Evolutionary conservation across 1,139 yeast species (phyloP).

Genomic region (Hyphopichia khmerensis): DNA sequence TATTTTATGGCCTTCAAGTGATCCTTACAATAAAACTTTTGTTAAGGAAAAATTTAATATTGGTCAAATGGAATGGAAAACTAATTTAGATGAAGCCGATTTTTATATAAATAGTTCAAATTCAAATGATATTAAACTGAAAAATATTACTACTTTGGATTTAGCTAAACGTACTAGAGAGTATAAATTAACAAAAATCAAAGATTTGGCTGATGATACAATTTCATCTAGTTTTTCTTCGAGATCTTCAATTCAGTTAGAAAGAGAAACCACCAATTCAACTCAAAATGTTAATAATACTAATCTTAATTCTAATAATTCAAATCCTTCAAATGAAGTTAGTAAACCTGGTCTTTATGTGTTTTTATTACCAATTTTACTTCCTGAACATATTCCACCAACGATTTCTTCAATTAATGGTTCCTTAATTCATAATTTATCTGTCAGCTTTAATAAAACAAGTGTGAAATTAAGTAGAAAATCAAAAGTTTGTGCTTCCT

Average conservation of each 20-base stretch:
- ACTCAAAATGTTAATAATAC: slow-evolving; percentile 1
- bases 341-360: slow-evolving; percentile 78
- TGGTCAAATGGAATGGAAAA: slow-evolving; percentile 49
- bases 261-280: neutral
- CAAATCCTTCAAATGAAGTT: neutral
- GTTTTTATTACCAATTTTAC: slow-evolving; percentile 67
- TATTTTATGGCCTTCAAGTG: slow-evolving; percentile 57
- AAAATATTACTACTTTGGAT: slow-evolving; percentile 30
- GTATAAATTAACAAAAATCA: slow-evolving; percentile 26
- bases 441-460: slow-evolving; percentile 28
- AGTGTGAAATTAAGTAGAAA: slow-evolving; percentile 39
- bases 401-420: slow-evolving; percentile 60
- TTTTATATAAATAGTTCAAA: slow-evolving; percentile 42
- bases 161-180: slow-evolving; percentile 38
- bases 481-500: slow-evolving; percentile 26
- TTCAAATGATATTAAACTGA: slow-evolving; percentile 31
- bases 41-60: slow-evolving; percentile 48
- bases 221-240: neutral
- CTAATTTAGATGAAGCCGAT: slow-evolving; percentile 44
- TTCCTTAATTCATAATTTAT: slow-evolving; percentile 35
- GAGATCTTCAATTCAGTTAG: neutral
- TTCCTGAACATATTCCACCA: slow-evolving; percentile 74
- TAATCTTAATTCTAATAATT: no score
- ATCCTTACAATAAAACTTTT: slow-evolving; percentile 44
- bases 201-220: slow-evolving; percentile 16